These are phyloP conservation scores for Rhynchosporium secalis DNA, from an alignment of 2,329 filamentous ascomycete genomes.

Conservation along the genomic window DNA sequence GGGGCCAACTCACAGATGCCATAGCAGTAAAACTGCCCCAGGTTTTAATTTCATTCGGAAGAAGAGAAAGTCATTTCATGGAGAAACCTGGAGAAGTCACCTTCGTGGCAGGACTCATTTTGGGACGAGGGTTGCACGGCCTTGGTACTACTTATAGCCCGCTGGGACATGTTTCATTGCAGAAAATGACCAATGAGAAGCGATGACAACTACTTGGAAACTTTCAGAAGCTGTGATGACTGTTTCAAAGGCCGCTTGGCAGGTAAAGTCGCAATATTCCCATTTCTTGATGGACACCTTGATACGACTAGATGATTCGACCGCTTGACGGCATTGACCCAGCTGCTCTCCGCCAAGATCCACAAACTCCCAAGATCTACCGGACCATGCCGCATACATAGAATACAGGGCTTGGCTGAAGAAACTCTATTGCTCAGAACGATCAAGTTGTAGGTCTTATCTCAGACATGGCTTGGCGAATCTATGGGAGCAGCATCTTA, in stretches of 20 bases:
- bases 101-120: neutral
- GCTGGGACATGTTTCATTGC: conserved; percentile 7
- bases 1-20: conserved; percentile 2
- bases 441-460: neutral
- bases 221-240: neutral
- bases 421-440: neutral
- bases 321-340: conserved; percentile 8
- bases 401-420: conserved; percentile 1
- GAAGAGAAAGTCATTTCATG: neutral
- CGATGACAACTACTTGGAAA: neutral
- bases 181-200: conserved; percentile 3
- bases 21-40: conserved; percentile 1
- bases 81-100: conserved; percentile 2
- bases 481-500: no score
- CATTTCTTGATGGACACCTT: neutral
- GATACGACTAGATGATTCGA: conserved; percentile 1
- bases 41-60: neutral
- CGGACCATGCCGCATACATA: neutral
- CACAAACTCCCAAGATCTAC: conserved; percentile 9
- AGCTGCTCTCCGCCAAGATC: neutral
- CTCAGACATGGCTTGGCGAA: neutral
- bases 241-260: neutral
- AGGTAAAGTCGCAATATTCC: neutral
- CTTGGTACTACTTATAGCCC: conserved; percentile 6
- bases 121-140: conserved; percentile 5